phyloP scores from a whole-genome alignment of 2,329 filamentous ascomycete genomes.

The Alternaria solani region DNA sequence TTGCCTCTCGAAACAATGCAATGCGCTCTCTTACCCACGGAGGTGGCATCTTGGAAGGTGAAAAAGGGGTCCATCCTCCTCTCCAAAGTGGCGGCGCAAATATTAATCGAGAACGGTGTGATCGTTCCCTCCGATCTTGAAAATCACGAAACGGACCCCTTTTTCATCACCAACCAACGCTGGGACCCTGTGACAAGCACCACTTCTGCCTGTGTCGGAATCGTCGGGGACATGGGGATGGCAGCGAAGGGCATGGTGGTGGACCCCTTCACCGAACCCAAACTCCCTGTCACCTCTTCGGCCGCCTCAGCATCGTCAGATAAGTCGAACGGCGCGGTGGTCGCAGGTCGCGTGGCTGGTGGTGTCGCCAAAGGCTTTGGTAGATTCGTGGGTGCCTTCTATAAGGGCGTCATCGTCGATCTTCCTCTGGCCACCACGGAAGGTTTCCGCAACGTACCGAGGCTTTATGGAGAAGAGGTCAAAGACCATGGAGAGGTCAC shows the following conservation, averaged over 20 bases:
- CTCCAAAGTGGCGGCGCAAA: conserved; percentile 34
- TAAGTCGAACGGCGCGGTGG: conserved; percentile 1
- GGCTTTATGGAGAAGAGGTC: conserved; percentile 49
- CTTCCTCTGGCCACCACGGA: conserved; percentile 50
- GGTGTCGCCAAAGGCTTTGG: conserved; percentile 30
- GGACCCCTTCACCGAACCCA: conserved; percentile 22
- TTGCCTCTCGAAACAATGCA: conserved; percentile 35
- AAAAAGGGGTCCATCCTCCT: conserved; percentile 27
- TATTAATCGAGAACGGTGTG: conserved; percentile 29
- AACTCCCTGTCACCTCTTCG: conserved; percentile 7
- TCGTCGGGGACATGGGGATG: conserved; percentile 63
- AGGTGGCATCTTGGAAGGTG: conserved; percentile 35
- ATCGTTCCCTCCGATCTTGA: conserved; percentile 30
- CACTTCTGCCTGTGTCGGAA: conserved; percentile 64
- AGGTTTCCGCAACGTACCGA: conserved; percentile 47
- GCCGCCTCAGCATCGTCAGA: background rate
- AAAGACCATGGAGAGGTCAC: conserved; percentile 43
- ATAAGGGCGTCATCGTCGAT: conserved; percentile 49
- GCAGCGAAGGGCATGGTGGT: conserved; percentile 65
- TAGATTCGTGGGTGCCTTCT: conserved; percentile 25
- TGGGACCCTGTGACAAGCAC: conserved; percentile 73
- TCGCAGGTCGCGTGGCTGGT: conserved; percentile 21
- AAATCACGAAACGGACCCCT: conserved; percentile 30
- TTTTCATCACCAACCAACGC: conserved; percentile 45
- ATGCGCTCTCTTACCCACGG: conserved; percentile 31